Conservation (phyloP, 768 basidiomycete genomes). For the Steccherinum ochraceum region DNA sequence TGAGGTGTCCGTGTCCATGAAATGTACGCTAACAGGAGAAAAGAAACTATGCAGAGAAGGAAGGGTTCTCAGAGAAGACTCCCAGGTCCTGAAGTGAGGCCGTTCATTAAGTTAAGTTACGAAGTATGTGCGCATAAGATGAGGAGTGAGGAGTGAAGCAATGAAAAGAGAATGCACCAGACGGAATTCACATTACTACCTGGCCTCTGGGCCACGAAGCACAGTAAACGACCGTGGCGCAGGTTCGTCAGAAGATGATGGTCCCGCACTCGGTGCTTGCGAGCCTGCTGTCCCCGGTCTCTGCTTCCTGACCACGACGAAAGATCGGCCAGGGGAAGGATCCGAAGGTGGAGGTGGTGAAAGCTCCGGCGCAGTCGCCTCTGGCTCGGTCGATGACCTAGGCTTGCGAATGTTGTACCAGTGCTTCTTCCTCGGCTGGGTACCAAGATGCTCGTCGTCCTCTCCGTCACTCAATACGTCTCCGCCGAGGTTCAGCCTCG, state of each 20-base stretch:
- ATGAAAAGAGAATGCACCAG: too few species aligned
- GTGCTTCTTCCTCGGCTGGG: constrained; percentile 55
- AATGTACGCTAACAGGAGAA: too few species aligned
- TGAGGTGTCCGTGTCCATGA: too few species aligned
- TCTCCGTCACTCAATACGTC: constrained; percentile 37
- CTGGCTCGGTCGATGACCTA: constrained; percentile 56
- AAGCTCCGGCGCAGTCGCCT: constrained; percentile 21
- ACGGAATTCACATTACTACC: too few species aligned
- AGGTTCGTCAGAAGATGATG: constrained; percentile 7
- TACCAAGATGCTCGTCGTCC: constrained; percentile 15
- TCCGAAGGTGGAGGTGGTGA: constrained; percentile 10
- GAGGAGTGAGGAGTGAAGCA: constrained; percentile 4
- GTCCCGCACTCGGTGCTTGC: constrained; percentile 4
- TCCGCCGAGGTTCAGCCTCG: background rate
- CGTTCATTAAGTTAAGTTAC: too few species aligned
- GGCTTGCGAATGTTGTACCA: constrained; percentile 63
- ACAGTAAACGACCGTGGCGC: constrained; percentile 19
- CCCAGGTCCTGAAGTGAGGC: too few species aligned
- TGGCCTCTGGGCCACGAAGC: constrained; percentile 22
- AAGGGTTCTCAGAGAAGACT: too few species aligned
- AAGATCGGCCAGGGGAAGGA: constrained; percentile 21
- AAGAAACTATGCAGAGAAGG: background rate
- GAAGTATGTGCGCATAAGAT: too few species aligned
- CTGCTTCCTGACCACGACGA: constrained; percentile 27
- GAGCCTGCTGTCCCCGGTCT: constrained; percentile 13